Conservation (phyloP, 1,139 yeast genomes). For the Protomyces inundatus region DNA sequence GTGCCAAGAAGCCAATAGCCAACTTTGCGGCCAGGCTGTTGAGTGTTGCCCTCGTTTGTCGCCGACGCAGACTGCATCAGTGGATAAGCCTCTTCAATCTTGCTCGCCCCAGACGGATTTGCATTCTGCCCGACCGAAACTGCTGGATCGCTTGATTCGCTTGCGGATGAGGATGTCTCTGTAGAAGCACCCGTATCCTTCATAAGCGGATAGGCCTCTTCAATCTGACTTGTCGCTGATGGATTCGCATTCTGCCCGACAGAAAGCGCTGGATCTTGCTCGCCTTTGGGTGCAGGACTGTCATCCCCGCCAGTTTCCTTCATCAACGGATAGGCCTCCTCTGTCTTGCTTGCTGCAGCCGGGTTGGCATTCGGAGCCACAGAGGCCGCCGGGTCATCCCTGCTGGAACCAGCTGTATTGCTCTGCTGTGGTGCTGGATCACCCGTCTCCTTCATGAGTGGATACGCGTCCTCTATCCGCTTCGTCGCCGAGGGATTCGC, state of each 20-base stretch:
- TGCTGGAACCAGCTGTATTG: too few species aligned
- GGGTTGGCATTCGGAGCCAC: background rate
- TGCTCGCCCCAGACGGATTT: background rate
- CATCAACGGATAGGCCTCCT: background rate
- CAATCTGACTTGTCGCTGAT: background rate
- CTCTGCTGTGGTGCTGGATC: background rate
- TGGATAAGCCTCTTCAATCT: background rate
- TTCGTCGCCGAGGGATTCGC: background rate
- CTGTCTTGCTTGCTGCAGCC: background rate
- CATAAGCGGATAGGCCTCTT: background rate
- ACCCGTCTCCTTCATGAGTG: background rate
- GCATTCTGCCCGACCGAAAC: background rate
- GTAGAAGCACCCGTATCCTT: background rate
- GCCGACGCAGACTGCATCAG: background rate
- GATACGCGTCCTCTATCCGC: background rate
- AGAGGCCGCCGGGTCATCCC: background rate
- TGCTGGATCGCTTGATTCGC: background rate
- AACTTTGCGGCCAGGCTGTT: conserved; percentile 41
- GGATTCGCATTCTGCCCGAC: background rate
- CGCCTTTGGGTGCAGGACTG: background rate
- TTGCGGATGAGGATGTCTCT: background rate
- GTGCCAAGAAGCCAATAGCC: conserved; percentile 92
- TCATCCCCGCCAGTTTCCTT: background rate
- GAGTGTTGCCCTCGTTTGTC: background rate
- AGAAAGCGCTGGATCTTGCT: background rate